phyloP scores from a whole-genome alignment of 2,329 filamentous ascomycete species.

The Colletotrichum sp. region DNA sequence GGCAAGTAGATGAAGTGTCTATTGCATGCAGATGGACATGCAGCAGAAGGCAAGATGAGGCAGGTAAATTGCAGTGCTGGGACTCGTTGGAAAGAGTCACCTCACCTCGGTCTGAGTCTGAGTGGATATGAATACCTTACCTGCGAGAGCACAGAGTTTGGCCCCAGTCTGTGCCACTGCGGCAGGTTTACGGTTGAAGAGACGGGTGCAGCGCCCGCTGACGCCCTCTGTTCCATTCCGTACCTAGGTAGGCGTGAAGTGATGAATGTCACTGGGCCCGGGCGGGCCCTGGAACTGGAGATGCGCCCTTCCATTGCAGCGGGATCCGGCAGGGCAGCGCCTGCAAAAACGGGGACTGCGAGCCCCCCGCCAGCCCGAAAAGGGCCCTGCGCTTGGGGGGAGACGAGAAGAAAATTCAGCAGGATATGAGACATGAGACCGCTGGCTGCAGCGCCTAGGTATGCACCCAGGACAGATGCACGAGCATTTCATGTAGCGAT shows the following conservation, averaged over 20 bases:
- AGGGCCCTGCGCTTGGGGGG: neutral
- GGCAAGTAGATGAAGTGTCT: neutral
- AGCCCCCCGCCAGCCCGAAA: slow-evolving; percentile 12
- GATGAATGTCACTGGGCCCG: neutral
- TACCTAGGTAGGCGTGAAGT: neutral
- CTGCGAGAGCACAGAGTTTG: slow-evolving; percentile 22
- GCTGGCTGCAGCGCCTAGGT: neutral
- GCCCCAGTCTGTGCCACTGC: slow-evolving; percentile 15
- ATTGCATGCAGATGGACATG: neutral
- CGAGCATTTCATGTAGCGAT: neutral
- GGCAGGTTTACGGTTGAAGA: neutral
- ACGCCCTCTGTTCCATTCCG: neutral
- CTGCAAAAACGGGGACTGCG: slow-evolving; percentile 6
- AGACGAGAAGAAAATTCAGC: neutral
- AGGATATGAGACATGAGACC: neutral
- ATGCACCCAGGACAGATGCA: neutral
- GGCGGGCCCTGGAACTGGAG: neutral
- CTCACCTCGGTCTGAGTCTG: neutral
- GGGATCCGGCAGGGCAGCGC: neutral
- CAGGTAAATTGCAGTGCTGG: neutral
- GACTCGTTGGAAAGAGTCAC: neutral
- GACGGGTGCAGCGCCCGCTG: neutral
- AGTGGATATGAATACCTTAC: neutral
- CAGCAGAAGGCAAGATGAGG: neutral
- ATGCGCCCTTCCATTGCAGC: neutral